A percentile compares a stretch with the other conserved stretches of the same genome.
phyloP scores from a whole-genome alignment of 2,329 filamentous ascomycete genomes.

The Calonectria pteridis region DNA sequence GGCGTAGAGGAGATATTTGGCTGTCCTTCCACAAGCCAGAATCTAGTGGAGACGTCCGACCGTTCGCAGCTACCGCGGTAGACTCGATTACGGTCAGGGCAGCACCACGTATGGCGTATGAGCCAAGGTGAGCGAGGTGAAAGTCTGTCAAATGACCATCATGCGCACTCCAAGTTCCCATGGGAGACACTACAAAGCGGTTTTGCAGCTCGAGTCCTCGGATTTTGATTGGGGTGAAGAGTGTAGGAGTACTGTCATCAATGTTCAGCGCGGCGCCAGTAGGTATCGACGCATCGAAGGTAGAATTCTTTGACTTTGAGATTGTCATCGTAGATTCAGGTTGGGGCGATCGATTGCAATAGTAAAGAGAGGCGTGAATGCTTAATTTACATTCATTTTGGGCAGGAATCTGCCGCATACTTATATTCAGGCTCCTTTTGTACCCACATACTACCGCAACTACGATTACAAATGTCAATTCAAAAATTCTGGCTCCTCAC shows the following conservation, averaged over 20 bases:
- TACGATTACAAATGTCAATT: neutral
- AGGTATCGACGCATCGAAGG: neutral
- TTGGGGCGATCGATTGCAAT: neutral
- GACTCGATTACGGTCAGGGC: constrained; percentile 83
- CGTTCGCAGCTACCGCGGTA: constrained; percentile 78
- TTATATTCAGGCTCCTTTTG: neutral
- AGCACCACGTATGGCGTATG: constrained; percentile 80
- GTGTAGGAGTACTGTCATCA: constrained; percentile 53
- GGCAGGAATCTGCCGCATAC: neutral
- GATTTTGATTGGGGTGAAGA: constrained; percentile 67
- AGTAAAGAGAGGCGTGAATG: neutral
- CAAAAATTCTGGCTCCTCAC: too few species aligned
- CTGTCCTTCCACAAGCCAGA: constrained; percentile 84
- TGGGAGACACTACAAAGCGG: constrained; percentile 68
- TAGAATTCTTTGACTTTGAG: neutral
- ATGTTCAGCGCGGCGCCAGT: neutral
- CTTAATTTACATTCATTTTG: neutral
- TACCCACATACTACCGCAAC: too few species aligned
- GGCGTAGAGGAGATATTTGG: constrained; percentile 78
- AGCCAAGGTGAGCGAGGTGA: constrained; percentile 84
- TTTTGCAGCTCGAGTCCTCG: constrained; percentile 65
- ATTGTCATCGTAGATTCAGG: neutral
- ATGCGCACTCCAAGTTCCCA: constrained; percentile 69
- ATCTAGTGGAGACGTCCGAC: constrained; percentile 85
- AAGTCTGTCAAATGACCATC: constrained; percentile 80